Percentiles rank a stretch among this genome's conserved stretches.
Evolutionary conservation across 2,329 filamentous ascomycete genomes (phyloP).

Genomic region (Acarospora socialis): DNA sequence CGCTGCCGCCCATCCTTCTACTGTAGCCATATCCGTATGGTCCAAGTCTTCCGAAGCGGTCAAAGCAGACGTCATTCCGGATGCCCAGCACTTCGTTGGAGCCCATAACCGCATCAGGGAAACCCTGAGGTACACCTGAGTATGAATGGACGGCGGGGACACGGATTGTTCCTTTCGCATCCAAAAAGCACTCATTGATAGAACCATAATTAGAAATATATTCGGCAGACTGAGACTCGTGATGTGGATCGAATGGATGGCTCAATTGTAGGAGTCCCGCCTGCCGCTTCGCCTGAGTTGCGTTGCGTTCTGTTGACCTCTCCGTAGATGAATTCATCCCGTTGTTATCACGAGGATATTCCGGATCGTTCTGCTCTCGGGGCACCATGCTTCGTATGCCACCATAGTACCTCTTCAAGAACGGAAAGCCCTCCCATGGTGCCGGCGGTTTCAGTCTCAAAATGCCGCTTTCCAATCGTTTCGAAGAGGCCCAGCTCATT

Average conservation of each 20-base stretch:
- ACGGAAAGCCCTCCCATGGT: conserved; percentile 72
- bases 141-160: conserved; percentile 61
- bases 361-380: conserved; percentile 52
- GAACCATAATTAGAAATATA: conserved; percentile 44
- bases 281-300: conserved; percentile 6
- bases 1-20: conserved; percentile 59
- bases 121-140: conserved; percentile 64
- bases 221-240: conserved; percentile 42
- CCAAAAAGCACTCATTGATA: conserved; percentile 65
- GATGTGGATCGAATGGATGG: conserved; percentile 50
- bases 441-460: conserved; percentile 51
- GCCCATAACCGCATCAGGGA: conserved; percentile 74
- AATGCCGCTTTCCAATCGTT: conserved; percentile 40
- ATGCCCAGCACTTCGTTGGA: conserved; percentile 70
- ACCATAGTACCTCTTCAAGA: conserved; percentile 79
- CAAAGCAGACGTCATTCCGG: conserved; percentile 79
- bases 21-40: conserved; percentile 88
- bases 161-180: conserved; percentile 47
- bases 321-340: too few species aligned
- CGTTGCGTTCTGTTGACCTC: conserved; percentile 40
- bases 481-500: conserved; percentile 57
- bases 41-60: conserved; percentile 73
- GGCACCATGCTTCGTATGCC: conserved; percentile 61
- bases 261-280: conserved; percentile 9
- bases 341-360: conserved; percentile 66